Evolutionary conservation across 495 filamentous ascomycete species (phyloP), one percentile per base, ranked within the genome.

Genomic region (Xylaria sp.): DNA sequence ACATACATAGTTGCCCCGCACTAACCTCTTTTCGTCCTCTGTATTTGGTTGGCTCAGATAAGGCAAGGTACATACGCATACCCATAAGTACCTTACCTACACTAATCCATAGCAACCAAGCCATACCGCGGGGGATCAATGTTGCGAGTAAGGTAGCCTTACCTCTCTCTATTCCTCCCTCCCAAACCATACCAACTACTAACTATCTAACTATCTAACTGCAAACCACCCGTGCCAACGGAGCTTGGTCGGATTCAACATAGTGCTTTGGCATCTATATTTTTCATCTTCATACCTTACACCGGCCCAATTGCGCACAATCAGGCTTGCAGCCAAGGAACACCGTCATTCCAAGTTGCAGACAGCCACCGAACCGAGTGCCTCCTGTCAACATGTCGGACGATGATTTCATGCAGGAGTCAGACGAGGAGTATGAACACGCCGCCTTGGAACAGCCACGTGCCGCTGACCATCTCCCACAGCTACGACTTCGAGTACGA

Each of bases 361-460:
- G 57, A 71, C 40, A 21, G n/a, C 15, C 8, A n/a, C 41, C 33
- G 48, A 35, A 29, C 61, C 31, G 24, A 15, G 37, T 5, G 37
- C 7, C 46, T 53, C 44, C 71, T 48, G 66, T 71, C 75, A 87
- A 69, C 53, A 98, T 98, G 96, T 97, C 95, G 53, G 96, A 99
- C 87, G 96, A 98, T 87, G 84, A 86, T 85, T 99, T 99, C 80
- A 99, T 99, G 96, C 94, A 98, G 81, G 96, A 97, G 79, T 98
- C 95, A 1, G 96, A 93, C 62, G 90, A 96, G 74, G 94, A 97
- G 90, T 90, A 80, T 53, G 84, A 67, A 68, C 19, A 37, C 15
- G 33, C 19, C 3, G 52, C 12, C 14, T 33, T 83, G 77, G 37
- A 67, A 67, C 75, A 63, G 46, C 21, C 57, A 63, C 67, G 41